Evolutionary conservation across 2,329 filamentous ascomycete genomes (phyloP), one percentile per base, ranked within the genome.

Genomic region (Trichophyton equinum): DNA sequence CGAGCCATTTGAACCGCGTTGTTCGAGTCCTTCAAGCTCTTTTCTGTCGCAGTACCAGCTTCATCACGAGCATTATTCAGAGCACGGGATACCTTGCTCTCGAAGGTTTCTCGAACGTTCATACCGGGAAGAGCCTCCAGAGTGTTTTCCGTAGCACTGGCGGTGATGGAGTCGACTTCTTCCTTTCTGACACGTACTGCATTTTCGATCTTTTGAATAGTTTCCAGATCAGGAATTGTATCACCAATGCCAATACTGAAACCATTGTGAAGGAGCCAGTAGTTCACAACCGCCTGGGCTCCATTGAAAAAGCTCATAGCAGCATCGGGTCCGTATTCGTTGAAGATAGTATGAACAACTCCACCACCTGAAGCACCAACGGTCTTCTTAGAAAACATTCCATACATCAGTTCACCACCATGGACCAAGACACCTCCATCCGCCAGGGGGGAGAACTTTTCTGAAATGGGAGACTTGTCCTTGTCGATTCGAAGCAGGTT

Each of bases 171-270:
- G 49, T 85, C 84, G 61, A 99, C 91, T 66, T 91, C 85, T 0
- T 79, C 79, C 79, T 99, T 99, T 69, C 95, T 85, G 46, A 82
- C 81, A 27, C 87, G 82, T 65, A 99, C 91, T 61, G 89, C 87
- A 5, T 83, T 81, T 70, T 95, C 87, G 59, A 99, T 91, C 74
- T 87, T 87, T 60, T 85, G 81, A 62, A 96, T 95, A 2, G 92
- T 97, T 18, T 79, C 77, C 64, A 85, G 84, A 72, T 97, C 91
- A 4, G 94, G 95, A 69, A 99, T 92, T 1, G 94, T 97, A 73
- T 99, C 94, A 77, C 94, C 95, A 68, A 99, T 96, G 77, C 94
- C 94, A 66, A 99, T 96, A 75, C 91, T 96, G 81, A 95, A 94
- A 58, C 94, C 94, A 68, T 95, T 88, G 74, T 99, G 92, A 44